Base-by-base conservation (phyloP, 208 protist genomes). In the Naegleria fowleri region DNA sequence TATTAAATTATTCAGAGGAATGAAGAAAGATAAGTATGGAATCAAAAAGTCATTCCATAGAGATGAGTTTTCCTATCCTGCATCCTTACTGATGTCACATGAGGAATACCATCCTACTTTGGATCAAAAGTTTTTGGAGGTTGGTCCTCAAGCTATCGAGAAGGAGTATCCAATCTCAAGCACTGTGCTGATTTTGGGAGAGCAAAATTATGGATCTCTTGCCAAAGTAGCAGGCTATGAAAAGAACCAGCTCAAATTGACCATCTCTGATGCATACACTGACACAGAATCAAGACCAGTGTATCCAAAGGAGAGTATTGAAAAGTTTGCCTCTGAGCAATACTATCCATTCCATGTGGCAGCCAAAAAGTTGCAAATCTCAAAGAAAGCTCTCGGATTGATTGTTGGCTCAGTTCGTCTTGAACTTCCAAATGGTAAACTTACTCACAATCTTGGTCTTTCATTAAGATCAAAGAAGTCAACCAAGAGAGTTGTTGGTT, bases 1-100 rank as follows among this genome's bases (percentile, higher is more conserved):
- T 67, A n/a, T 89, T 13, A 89, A 67, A 40, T 89, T 89, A 67
- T 89, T 89, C 29, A 89, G 39, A 29, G 86, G 48, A 89, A 89
- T 89, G 86, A 40, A 67, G 36, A 33, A 25, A 11, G 29, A 41
- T 5, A 58, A 67, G 13, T 29, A 75, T 29, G 86, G 86, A n/a
- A 67, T 67, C 25, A 40, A n/a, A 29, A 59, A 40, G 22, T 25
- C 29, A 25, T 89, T 67, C 48, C 33, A 67, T 22, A 38, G n/a
- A 29, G 29, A 89, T 13, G 86, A 89, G 39, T 89, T 89, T 89
- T 41, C 86, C 22, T 89, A 67, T 67, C 86, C 84, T 33, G 39
- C 41, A 4, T 36, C 16, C 19, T 79, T 67, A 6, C 7, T 41
- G 5, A 22, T 89, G 19, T 0, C 40, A 19, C 41, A 40, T 13